These are phyloP conservation scores for Phytophthora tentaculata DNA, from an alignment of 352 stramenopile genomes.

Conservation along the genomic window DNA sequence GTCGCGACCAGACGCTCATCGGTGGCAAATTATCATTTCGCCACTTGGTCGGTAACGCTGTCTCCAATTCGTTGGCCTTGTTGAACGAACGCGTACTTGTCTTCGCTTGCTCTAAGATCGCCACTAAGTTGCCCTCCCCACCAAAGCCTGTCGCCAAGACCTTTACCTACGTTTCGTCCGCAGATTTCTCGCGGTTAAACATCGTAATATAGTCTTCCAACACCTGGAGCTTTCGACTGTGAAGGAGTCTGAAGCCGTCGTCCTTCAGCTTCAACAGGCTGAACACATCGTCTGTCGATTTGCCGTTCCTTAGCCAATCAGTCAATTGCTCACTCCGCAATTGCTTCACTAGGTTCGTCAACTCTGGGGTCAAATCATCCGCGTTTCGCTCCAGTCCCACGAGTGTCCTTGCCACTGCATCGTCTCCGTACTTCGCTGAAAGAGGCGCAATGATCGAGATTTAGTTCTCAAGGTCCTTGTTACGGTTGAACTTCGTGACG, in stretches of 20 bases:
- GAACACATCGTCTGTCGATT: not conserved
- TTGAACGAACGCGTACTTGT: not conserved
- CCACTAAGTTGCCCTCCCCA: not conserved
- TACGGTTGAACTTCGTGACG: not conserved
- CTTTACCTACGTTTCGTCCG: not conserved
- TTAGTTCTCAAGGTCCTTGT: not conserved
- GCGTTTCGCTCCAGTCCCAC: not conserved
- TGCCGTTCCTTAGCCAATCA: not conserved
- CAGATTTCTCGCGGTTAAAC: not conserved
- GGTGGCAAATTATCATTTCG: not conserved
- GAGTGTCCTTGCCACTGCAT: not conserved
- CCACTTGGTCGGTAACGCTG: not conserved
- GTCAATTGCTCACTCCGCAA: not conserved
- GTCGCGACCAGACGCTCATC: not conserved
- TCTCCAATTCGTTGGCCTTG: not conserved
- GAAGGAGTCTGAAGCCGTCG: not conserved
- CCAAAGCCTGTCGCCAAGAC: not conserved
- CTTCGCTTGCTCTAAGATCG: not conserved
- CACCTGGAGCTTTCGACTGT: not conserved
- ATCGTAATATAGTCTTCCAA: not conserved
- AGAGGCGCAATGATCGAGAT: not conserved
- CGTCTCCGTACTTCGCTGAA: conserved; percentile 1
- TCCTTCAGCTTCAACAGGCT: not conserved
- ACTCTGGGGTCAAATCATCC: not conserved
- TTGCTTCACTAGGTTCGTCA: not conserved